These are phyloP conservation scores for Senecio squalidus DNA, from an alignment of 140 eudicot species.

Conservation along the genomic window DNA sequence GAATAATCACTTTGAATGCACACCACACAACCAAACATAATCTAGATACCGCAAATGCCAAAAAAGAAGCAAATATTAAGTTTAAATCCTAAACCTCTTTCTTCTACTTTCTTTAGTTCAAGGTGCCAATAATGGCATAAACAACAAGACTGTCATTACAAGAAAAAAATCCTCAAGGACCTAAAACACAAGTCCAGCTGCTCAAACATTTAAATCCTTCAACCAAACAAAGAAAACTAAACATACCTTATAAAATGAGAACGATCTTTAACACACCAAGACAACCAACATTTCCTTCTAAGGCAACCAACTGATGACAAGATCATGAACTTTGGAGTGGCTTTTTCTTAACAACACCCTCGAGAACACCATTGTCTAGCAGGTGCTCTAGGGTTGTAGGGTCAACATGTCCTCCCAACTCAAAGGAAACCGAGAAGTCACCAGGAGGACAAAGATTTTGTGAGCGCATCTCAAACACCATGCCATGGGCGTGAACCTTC, in stretches of 20 bases:
- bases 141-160: constrained; percentile 11
- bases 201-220: constrained; percentile 9
- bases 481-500: constrained; percentile 29
- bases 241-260: not conserved
- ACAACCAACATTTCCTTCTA: constrained; percentile 1
- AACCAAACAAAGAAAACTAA: no score
- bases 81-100: constrained; percentile 14
- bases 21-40: no score
- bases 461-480: constrained; percentile 63
- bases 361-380: constrained; percentile 55
- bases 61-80: no score
- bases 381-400: constrained; percentile 19
- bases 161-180: constrained; percentile 17
- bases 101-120: constrained; percentile 14
- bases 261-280: constrained; percentile 13
- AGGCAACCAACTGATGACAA: constrained; percentile 4
- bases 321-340: constrained; percentile 5
- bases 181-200: constrained; percentile 18
- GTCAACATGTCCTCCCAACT: constrained; percentile 51
- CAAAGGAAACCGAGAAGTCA: constrained; percentile 52
- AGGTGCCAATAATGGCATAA: constrained; percentile 17
- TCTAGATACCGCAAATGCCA: no score
- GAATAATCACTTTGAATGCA: no score
- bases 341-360: constrained; percentile 59
- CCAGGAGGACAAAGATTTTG: constrained; percentile 71